phyloP scores from a whole-genome alignment of 148 eudicot genomes.

The Heliamphora exappendiculata region DNA sequence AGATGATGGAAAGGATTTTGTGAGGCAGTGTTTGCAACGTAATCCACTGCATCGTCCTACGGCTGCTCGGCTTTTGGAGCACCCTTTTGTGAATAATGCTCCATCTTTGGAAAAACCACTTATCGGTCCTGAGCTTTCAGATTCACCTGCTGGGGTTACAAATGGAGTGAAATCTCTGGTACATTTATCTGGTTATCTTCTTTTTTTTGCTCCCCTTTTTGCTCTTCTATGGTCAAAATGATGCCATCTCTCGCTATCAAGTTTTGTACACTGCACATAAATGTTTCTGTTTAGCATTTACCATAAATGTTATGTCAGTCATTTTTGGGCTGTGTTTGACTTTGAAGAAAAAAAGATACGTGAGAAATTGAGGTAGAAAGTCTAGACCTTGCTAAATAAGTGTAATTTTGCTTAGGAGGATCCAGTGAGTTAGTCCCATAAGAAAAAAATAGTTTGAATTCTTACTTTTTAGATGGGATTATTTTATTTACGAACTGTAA shows the following conservation, averaged over 20 bases:
- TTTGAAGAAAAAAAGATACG: neutral
- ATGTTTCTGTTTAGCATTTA: too few relatives aligned
- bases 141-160: conserved; percentile 32
- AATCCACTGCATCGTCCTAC: conserved; percentile 66
- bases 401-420: neutral
- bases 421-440: neutral
- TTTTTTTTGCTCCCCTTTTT: too few relatives aligned
- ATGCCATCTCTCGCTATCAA: conserved; percentile 1
- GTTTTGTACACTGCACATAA: too few relatives aligned
- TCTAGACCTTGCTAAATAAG: neutral
- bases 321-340: neutral
- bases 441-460: neutral
- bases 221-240: neutral
- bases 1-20: conserved; percentile 86
- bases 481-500: neutral
- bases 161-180: conserved; percentile 47
- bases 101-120: conserved; percentile 58
- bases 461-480: neutral
- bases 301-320: neutral
- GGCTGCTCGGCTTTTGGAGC: conserved; percentile 76
- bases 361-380: neutral
- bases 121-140: conserved; percentile 38
- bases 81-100: conserved; percentile 70
- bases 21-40: conserved; percentile 74
- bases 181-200: conserved; percentile 6